These are phyloP conservation scores for Stentor roeselii DNA, from an alignment of 73 alveolate genomes.

Conservation along the genomic window DNA sequence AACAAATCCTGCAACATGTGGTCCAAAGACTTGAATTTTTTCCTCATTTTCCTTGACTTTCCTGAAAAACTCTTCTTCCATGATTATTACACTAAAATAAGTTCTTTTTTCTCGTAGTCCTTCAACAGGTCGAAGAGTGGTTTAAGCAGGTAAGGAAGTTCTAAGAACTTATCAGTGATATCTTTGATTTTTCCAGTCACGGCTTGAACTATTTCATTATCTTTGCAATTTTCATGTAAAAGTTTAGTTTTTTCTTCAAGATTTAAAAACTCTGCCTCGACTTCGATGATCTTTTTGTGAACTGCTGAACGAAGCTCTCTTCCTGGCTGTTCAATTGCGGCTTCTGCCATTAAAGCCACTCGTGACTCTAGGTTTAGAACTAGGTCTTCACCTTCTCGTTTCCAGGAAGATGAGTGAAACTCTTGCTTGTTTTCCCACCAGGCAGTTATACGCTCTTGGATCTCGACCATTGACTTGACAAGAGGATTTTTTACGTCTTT, in stretches of 20 bases:
- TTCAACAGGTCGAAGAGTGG: constrained; percentile 17
- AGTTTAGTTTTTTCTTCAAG: too few species aligned
- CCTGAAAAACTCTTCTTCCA: neutral
- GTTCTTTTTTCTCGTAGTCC: constrained; percentile 13
- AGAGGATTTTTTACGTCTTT: neutral
- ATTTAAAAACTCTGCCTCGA: neutral
- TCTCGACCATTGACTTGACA: neutral
- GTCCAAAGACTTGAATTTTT: neutral
- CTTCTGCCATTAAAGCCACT: neutral
- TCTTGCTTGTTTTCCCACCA: constrained; percentile 5
- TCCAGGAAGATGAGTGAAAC: neutral
- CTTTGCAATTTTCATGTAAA: too few species aligned
- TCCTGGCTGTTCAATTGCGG: neutral
- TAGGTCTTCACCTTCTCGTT: neutral
- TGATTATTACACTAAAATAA: too few species aligned
- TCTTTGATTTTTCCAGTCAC: neutral
- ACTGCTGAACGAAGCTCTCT: neutral
- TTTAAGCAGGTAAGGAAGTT: constrained; percentile 5
- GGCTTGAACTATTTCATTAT: too few species aligned
- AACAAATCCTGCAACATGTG: constrained; percentile 10
- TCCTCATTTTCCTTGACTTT: constrained; percentile 15
- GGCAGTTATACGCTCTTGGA: neutral
- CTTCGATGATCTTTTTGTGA: neutral
- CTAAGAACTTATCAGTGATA: neutral
- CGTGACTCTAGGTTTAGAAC: neutral